Evolutionary conservation across 306 rosid genomes (phyloP).

Genomic region (Cyamopsis tetragonoloba): DNA sequence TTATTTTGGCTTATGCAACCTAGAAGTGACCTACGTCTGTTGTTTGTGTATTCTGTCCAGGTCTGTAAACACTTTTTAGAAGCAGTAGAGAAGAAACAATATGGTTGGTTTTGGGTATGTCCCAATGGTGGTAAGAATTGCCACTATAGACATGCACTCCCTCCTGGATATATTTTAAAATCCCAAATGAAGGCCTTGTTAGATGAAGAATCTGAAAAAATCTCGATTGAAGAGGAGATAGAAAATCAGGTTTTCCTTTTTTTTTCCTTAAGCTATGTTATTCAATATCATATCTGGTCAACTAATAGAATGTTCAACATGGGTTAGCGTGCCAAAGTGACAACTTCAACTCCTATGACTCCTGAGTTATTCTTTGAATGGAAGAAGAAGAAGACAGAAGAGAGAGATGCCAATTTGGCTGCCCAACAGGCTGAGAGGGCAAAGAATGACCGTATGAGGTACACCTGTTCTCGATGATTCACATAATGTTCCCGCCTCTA

Average conservation of each 20-base stretch:
- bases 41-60: slow-evolving; percentile 27
- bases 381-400: slow-evolving; percentile 83
- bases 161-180: slow-evolving; percentile 86
- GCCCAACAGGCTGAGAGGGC: slow-evolving; percentile 93
- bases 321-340: slow-evolving; percentile 69
- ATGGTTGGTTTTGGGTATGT: slow-evolving; percentile 96
- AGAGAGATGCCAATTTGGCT: slow-evolving; percentile 87
- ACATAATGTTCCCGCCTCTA: background rate
- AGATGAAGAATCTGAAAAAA: slow-evolving; percentile 66
- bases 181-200: slow-evolving; percentile 98
- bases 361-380: slow-evolving; percentile 78
- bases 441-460: slow-evolving; percentile 97
- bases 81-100: slow-evolving; percentile 95
- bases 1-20: background rate
- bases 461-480: background rate
- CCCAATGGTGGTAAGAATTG: slow-evolving; percentile 91
- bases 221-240: slow-evolving; percentile 86
- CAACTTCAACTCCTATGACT: slow-evolving; percentile 78
- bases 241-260: slow-evolving; percentile 70
- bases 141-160: slow-evolving; percentile 97
- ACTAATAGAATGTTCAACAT: slow-evolving; percentile 18
- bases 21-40: background rate
- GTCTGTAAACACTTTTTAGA: slow-evolving; percentile 62
- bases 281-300: background rate
- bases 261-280: background rate